Base-by-base conservation (phyloP, 2,329 filamentous ascomycete genomes). In the Helotiales sp. region DNA sequence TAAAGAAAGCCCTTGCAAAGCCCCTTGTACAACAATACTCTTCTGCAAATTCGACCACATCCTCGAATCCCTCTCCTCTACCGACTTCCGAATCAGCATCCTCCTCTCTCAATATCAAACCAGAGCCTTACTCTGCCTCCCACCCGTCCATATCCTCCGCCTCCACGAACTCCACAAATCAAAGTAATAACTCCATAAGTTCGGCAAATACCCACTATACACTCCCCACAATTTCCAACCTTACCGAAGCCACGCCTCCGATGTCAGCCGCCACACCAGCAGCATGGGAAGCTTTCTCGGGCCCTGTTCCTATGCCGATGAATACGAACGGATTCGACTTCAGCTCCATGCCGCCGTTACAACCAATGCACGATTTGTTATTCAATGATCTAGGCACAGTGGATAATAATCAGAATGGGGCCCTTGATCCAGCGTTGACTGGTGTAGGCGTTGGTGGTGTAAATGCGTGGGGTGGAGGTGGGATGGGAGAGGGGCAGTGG, bases 301-400 rank as follows among this genome's bases (percentile, higher is more conserved):
- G 31, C 5, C 29, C 57, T 29, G 8, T 19, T 10, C 46, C 24
- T 3, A 30, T 29, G 12, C 53, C 13, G 4, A 52, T 22, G 12
- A 27, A 51, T 40, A 77, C 79, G 1, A 71, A 72, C 6, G 71
- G 74, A 55, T 80, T 82, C 58, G 77, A 80, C 63, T 78, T 84
- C 64, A 72, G 77, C 22, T 72, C 73, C 10, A 76, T 86, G 57
- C 77, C 80, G 61, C 81, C 82, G 15, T 76, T 85, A 58, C 84
- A 82, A 54, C 79, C 83, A 0, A 82, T 80, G 57, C 77, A 79
- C 19, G 83, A 86, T 62, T 71, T 86, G 5, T 71, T 83, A 0
- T 85, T 80, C 65, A 82, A 85, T 61, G 78, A 85, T 31, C 72
- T 85, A 1, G 58, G 55, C 5, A 64, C 63, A 2, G 59, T 58